Evolutionary conservation across 78 protist genomes (phyloP), one percentile per base, ranked within the genome.

Genomic region (Dictyostelium capitatum): DNA sequence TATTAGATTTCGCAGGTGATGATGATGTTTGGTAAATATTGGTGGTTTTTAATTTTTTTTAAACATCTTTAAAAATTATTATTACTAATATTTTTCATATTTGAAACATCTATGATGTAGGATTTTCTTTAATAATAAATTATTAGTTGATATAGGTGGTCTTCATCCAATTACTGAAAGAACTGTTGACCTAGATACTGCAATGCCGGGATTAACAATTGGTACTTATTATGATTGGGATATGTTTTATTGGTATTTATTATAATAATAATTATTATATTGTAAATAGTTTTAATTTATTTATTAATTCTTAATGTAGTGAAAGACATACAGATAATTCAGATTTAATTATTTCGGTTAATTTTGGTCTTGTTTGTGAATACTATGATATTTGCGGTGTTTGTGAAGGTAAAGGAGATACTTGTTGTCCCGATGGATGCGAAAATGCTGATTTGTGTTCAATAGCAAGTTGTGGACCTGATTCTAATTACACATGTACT

Each of bases 101-200:
- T n/a, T n/a, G n/a, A n/a, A n/a, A n/a, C n/a, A n/a, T n/a, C n/a
- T n/a, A n/a, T n/a, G n/a, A n/a, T n/a, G n/a, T n/a, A 37, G 43
- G 43, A 51, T 83, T 28, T 83, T 30, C 37, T n/a, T 83, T 64
- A 67, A 83, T 62, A 83, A 83, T 59, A 8, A 56, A 6, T 59
- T 83, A 25, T 70, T 30, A 10, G 17, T 83, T 59, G 90, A 83
- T 53, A 6, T 83, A 9, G 90, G 90, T 17, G 79, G 90, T 41
- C 1, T 62, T 23, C 90, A 83, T 53, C 25, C 43, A 19, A 17
- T 67, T 2, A 50, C 54, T 8, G 5, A 17, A 1, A 20, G 8
- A 20, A 64, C 6, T 70, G 75, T 82, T 20, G 8, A 32, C 1
- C 73, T 80, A 23, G 74, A 25, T 25, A 37, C 2, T 37, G 89